Percentiles rank a stretch among this genome's conserved stretches.
phyloP scores from a whole-genome alignment of 768 basidiomycete species.

The Leccinum pellstonianum region DNA sequence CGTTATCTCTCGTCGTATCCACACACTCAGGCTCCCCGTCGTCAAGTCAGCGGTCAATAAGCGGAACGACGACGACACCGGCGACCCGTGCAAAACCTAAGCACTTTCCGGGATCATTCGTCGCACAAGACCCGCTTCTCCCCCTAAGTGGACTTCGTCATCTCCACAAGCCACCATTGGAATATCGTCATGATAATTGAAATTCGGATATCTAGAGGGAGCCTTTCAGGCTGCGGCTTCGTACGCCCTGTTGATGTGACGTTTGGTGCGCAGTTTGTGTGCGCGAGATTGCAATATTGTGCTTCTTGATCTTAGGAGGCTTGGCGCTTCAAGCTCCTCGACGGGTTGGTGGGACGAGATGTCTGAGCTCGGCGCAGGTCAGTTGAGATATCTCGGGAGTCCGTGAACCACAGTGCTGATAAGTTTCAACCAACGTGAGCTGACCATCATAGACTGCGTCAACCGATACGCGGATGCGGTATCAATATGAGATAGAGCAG shows the following conservation, averaged over 20 bases:
- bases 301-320: background rate
- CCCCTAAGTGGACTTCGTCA: background rate
- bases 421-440: background rate
- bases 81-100: background rate
- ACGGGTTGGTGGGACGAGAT: background rate
- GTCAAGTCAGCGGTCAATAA: background rate
- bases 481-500: background rate
- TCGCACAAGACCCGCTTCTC: background rate
- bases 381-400: background rate
- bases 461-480: background rate
- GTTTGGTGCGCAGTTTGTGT: background rate
- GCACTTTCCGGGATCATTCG: background rate
- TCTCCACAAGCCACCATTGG: background rate
- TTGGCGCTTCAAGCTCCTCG: background rate
- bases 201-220: background rate
- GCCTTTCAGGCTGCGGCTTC: background rate
- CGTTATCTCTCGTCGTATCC: background rate
- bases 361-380: background rate
- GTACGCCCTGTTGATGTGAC: background rate
- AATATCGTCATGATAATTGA: slow-evolving; percentile 1
- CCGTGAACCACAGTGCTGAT: background rate
- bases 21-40: no score
- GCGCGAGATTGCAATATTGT: background rate
- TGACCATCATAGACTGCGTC: background rate
- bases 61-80: background rate